Conservation (phyloP, 345 rosid genomes). For the Pistacia atlantica region DNA sequence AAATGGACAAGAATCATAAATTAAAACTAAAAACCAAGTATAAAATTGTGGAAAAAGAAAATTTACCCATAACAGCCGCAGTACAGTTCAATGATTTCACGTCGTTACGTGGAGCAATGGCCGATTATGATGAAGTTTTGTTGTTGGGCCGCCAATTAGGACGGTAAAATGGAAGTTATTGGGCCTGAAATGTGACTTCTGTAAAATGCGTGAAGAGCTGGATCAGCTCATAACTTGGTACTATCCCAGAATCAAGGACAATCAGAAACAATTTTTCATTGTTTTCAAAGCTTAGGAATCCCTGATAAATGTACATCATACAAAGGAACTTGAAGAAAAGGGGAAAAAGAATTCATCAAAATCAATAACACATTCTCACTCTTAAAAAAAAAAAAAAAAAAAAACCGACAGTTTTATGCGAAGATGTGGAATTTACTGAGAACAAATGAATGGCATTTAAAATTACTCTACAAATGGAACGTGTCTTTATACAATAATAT, state of each 20-base stretch:
- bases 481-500: conserved; percentile 34
- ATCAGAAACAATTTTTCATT: too few species aligned
- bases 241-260: neutral
- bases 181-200: neutral
- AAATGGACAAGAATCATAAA: too few species aligned
- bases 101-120: neutral
- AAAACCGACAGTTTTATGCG: neutral
- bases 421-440: conserved; percentile 13
- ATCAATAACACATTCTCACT: neutral
- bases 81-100: neutral
- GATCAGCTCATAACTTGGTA: neutral
- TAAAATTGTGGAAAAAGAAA: too few species aligned
- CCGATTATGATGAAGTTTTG: too few species aligned
- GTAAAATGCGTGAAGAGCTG: neutral
- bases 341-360: neutral
- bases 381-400: too few species aligned
- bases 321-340: conserved; percentile 1
- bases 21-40: too few species aligned
- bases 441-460: conserved; percentile 26
- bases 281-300: neutral
- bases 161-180: neutral
- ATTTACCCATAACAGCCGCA: too few species aligned
- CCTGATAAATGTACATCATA: neutral
- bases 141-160: neutral
- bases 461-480: conserved; percentile 30